Conservation (phyloP, 805 yeast species). For the Lipomyces starkeyi region DNA sequence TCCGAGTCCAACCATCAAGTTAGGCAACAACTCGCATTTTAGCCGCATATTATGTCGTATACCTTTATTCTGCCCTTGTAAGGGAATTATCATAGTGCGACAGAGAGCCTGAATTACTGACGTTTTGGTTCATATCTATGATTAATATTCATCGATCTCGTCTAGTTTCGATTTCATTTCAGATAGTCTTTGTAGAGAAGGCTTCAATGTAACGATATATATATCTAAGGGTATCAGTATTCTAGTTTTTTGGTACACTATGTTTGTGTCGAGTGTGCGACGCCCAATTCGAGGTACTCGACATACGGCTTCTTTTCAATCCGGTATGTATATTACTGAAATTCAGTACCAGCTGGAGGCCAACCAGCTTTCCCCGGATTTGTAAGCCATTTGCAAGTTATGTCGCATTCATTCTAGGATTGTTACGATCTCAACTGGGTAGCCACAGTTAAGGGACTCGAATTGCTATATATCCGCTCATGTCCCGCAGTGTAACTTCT, state of each 20-base stretch:
- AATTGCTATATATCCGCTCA: not conserved
- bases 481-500: not conserved
- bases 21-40: not conserved
- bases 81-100: not conserved
- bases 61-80: not conserved
- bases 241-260: not conserved
- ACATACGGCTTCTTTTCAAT: not conserved
- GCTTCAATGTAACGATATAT: not conserved
- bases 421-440: not conserved
- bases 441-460: not conserved
- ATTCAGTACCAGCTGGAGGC: not conserved
- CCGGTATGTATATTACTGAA: not conserved
- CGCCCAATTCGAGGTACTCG: not conserved
- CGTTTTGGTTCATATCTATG: not conserved
- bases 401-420: not conserved
- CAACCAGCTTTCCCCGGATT: not conserved
- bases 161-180: not conserved
- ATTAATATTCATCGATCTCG: not conserved
- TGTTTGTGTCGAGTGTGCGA: not conserved
- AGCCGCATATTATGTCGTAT: not conserved
- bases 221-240: too few species aligned
- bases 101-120: not conserved
- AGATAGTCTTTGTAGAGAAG: not conserved
- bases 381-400: not conserved
- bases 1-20: too few species aligned